phyloP scores from a whole-genome alignment of 345 rosid species.

The Mallotus nudiflorus region DNA sequence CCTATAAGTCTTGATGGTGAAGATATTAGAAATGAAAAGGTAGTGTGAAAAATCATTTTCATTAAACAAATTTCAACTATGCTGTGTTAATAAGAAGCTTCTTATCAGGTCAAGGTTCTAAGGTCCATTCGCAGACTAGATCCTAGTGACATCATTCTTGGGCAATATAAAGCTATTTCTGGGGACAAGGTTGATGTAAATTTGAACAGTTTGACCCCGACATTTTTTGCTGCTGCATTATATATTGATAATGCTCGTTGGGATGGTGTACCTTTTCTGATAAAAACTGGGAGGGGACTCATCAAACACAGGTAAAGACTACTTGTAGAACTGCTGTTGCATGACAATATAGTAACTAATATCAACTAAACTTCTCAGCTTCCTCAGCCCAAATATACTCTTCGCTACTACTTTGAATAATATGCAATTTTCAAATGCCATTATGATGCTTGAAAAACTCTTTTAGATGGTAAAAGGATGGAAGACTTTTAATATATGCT shows the following conservation, averaged over 20 bases:
- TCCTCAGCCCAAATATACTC: background rate
- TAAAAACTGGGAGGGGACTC: conserved; percentile 72
- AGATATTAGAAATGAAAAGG: conserved; percentile 83
- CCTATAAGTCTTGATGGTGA: conserved; percentile 79
- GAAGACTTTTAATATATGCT: background rate
- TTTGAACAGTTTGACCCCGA: conserved; percentile 47
- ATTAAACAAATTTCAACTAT: background rate
- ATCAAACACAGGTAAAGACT: conserved; percentile 59
- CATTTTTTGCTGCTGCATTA: conserved; percentile 68
- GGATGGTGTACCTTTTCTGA: conserved; percentile 80
- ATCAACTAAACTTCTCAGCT: background rate
- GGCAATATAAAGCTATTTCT: conserved; percentile 60
- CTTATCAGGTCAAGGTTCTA: conserved; percentile 69
- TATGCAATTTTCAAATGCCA: background rate
- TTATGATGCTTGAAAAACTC: background rate
- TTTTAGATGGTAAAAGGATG: background rate
- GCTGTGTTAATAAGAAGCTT: conserved; percentile 4
- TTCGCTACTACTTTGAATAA: background rate
- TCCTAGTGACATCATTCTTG: conserved; percentile 64
- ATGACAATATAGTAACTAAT: background rate
- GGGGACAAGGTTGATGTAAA: conserved; percentile 40
- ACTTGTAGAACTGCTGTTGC: background rate
- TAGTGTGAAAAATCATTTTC: conserved; percentile 9
- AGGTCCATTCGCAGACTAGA: conserved; percentile 57
- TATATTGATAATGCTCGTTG: conserved; percentile 82